Base-by-base conservation (phyloP, 148 eudicot species). In the Persicaria maculosa region DNA sequence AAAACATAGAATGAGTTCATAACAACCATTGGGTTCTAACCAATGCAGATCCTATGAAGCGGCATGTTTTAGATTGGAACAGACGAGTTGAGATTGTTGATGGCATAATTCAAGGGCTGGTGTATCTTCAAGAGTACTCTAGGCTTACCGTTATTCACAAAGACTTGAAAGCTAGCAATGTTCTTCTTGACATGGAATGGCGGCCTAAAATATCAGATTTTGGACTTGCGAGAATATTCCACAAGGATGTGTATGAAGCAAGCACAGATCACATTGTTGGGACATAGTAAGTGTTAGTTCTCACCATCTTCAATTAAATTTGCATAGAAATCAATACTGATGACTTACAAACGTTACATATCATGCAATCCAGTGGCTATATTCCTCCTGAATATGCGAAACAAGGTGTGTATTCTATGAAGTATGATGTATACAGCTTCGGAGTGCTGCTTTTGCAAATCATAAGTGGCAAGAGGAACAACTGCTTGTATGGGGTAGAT, bases 191-290 rank as follows among this genome's bases (percentile, higher is more conserved):
- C 31, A n/a, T 64, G 53, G 36, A 7, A 4, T 77, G 77, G 83
- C 75, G 74, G 25, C 80, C 83, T 6, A 80, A 80, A 4, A 80
- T 80, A 69, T 74, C 80, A 10, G 78, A 81, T 55, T 81, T 81
- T 44, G 78, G 84, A 43, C 52, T 78, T 69, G 84, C 84, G 7
- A 78, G 76, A n/a, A 77, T 75, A 5, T 68, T 78, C 19, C 62
- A 75, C n/a, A 17, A 19, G 5, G 77, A 75, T 65, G 52, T 74
- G 48, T 52, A 17, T 20, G 74, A 81, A 46, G 71, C 69, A 2
- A 74, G 50, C 54, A 81, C 46, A 3, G 58, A 46, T 3, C 74
- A 70, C 6, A 44, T 79, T 47, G 81, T 69, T 2, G 79, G 85
- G 36, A 82, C 82, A 76, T 74, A 73, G 80, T 82, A 76, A 72